A percentile compares a stretch with the other conserved stretches of the same genome.
phyloP scores from a whole-genome alignment of 129 eudicot species.

The Chrysanthemum seticuspe region DNA sequence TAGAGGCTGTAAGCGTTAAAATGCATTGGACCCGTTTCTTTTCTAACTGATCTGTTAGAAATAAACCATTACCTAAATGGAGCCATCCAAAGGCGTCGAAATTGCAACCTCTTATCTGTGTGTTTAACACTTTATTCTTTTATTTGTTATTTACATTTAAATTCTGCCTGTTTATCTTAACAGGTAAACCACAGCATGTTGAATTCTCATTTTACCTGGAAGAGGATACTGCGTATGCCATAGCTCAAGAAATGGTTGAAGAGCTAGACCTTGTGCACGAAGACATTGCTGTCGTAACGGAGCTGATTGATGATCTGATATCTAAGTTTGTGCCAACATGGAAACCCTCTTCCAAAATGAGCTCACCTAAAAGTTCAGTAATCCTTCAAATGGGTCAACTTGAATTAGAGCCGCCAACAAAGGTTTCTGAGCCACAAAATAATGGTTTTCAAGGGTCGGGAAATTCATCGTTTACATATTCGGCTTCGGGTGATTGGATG shows the following conservation, averaged over 20 bases:
- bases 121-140: neutral
- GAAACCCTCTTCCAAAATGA: constrained; percentile 38
- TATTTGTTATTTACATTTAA: neutral
- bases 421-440: neutral
- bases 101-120: too few species aligned
- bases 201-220: constrained; percentile 50
- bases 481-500: constrained; percentile 37
- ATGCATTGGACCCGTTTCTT: too few species aligned
- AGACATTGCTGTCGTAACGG: constrained; percentile 54
- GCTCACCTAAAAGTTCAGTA: constrained; percentile 26
- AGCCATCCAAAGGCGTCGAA: too few species aligned
- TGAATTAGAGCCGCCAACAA: constrained; percentile 21
- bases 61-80: too few species aligned
- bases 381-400: constrained; percentile 21
- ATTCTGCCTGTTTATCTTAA: neutral
- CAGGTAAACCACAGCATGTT: constrained; percentile 51
- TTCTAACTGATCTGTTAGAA: too few species aligned
- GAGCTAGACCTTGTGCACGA: constrained; percentile 47
- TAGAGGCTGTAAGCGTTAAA: too few species aligned
- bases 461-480: constrained; percentile 16
- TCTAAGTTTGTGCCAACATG: constrained; percentile 44
- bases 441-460: constrained; percentile 16
- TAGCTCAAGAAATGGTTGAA: constrained; percentile 79
- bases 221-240: constrained; percentile 53
- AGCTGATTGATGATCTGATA: constrained; percentile 61